Evolutionary conservation across 1,284 basidiomycete genomes (phyloP).

Genomic region (Calocybe gambosa): DNA sequence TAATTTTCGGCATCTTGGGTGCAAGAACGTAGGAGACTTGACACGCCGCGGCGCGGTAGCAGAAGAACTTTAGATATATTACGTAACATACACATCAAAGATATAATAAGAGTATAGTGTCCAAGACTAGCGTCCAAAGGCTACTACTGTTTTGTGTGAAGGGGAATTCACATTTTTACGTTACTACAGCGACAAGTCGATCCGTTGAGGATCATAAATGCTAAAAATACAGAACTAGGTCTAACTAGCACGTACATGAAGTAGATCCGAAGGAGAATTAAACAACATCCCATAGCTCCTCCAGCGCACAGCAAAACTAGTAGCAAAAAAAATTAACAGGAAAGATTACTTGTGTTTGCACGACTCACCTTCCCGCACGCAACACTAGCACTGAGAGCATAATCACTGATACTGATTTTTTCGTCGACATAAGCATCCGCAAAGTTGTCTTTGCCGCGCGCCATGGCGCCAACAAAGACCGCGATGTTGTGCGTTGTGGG

Average conservation of each 20-base stretch:
- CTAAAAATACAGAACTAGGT: not conserved
- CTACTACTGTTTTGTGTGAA: not conserved
- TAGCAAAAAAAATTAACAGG: not conserved
- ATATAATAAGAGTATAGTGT: not conserved
- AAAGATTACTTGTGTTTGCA: not conserved
- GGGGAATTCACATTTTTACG: not conserved
- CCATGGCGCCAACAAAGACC: slow-evolving; percentile 98
- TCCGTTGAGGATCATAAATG: not conserved
- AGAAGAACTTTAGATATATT: not conserved
- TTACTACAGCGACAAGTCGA: not conserved
- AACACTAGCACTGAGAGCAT: slow-evolving; percentile 89
- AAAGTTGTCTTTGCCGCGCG: slow-evolving; percentile 92
- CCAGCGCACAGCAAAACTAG: slow-evolving; percentile 31
- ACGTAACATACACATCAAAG: not conserved
- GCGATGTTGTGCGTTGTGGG: slow-evolving; percentile 88
- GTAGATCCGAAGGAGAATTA: slow-evolving; percentile 17
- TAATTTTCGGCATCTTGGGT: slow-evolving; percentile 33
- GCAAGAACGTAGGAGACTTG: not conserved
- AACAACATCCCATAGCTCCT: slow-evolving; percentile 40
- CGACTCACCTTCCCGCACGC: slow-evolving; percentile 88
- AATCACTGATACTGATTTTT: slow-evolving; percentile 96
- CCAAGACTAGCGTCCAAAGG: not conserved
- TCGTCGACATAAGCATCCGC: slow-evolving; percentile 95
- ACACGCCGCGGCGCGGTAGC: not conserved
- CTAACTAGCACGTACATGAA: not conserved